Conservation (phyloP, 164 flowering plant genomes). For the Warburgia ugandensis region DNA sequence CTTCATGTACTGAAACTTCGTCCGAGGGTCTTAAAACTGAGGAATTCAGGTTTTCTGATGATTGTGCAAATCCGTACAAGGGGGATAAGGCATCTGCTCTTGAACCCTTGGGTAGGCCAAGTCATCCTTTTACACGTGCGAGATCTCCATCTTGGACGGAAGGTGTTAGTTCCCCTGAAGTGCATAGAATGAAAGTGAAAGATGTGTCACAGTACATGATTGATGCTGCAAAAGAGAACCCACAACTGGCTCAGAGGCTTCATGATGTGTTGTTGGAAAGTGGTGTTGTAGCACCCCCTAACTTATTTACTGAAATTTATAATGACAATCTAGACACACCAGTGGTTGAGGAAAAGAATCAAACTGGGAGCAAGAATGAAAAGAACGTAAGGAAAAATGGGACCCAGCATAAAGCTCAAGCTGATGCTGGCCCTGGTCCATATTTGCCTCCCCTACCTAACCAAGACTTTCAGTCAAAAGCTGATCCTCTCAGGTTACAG, state of each 20-base stretch:
- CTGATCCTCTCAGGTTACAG: conserved; percentile 16
- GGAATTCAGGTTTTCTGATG: conserved; percentile 12
- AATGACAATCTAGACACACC: conserved; percentile 28
- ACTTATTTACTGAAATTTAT: conserved; percentile 63
- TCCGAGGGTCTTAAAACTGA: conserved; percentile 17
- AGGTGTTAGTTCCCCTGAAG: conserved; percentile 90
- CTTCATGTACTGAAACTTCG: conserved; percentile 12
- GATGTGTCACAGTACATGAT: conserved; percentile 97
- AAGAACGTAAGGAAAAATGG: conserved; percentile 20
- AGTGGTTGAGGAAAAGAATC: conserved; percentile 26
- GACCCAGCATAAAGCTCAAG: conserved; percentile 21
- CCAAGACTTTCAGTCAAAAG: conserved; percentile 29
- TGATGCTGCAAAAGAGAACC: conserved; percentile 96
- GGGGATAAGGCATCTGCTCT: conserved; percentile 9
- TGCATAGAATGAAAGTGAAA: conserved; percentile 76
- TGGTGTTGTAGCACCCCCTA: conserved; percentile 87
- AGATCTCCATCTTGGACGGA: conserved; percentile 98
- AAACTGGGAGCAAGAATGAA: conserved; percentile 23
- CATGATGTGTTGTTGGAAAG: conserved; percentile 95
- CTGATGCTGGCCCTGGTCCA: conserved; percentile 21
- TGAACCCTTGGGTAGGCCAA: conserved; percentile 18
- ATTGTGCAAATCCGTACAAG: conserved; percentile 9
- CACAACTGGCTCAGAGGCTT: conserved; percentile 89
- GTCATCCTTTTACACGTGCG: conserved; percentile 45
- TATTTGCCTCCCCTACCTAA: conserved; percentile 57